Conservation (phyloP, 768 basidiomycete species). For the Tulasnella sp. region DNA sequence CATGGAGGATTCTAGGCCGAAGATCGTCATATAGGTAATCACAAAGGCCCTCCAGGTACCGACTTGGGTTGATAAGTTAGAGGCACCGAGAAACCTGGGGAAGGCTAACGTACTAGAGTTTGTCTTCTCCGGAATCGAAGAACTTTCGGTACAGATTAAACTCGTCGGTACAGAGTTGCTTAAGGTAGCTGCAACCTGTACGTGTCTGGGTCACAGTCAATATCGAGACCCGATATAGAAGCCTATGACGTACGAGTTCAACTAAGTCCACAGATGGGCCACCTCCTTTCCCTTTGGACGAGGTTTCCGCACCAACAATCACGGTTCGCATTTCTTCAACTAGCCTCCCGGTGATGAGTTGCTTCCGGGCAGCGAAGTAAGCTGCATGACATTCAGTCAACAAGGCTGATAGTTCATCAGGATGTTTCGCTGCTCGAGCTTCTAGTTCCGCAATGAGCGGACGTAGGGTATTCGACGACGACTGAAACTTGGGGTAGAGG, state of each 20-base stretch:
- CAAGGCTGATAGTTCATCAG: conserved; percentile 71
- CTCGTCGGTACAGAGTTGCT: conserved; percentile 82
- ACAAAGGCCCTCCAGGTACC: conserved; percentile 81
- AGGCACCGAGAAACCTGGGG: neutral
- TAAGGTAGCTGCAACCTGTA: conserved; percentile 83
- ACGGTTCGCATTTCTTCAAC: conserved; percentile 71
- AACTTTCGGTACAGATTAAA: conserved; percentile 75
- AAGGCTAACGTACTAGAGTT: conserved; percentile 43
- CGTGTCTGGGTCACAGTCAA: conserved; percentile 47
- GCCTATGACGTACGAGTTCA: conserved; percentile 50
- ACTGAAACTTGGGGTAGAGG: conserved; percentile 77
- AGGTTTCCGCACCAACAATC: conserved; percentile 2
- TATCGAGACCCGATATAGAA: neutral
- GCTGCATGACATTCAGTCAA: conserved; percentile 78
- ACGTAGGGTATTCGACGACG: conserved; percentile 54
- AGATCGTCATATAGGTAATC: conserved; percentile 93
- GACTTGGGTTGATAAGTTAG: conserved; percentile 34
- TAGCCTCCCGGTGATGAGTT: conserved; percentile 58
- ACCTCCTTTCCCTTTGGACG: conserved; percentile 29
- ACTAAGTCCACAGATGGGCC: conserved; percentile 72
- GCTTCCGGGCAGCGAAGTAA: conserved; percentile 64
- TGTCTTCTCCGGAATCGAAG: conserved; percentile 74
- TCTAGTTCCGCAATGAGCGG: conserved; percentile 81
- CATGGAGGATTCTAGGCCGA: conserved; percentile 89
- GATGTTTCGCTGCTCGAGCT: conserved; percentile 56